Percentiles rank a stretch among this genome's conserved stretches.
Evolutionary conservation across 108 stramenopile species (phyloP).

Genomic region (Aurantiochytrium sp.): DNA sequence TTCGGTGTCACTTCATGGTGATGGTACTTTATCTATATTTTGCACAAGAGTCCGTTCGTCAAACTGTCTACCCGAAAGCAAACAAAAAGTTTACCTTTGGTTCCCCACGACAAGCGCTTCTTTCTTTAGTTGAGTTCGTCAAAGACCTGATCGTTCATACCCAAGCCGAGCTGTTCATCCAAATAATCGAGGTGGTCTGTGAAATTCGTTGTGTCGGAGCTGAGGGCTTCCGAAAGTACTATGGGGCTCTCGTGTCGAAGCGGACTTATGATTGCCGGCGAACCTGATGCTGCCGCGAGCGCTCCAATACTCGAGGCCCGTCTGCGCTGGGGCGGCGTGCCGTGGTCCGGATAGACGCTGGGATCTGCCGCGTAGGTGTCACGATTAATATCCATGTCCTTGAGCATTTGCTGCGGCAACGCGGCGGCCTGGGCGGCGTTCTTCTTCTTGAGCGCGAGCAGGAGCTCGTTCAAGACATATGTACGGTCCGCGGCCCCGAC

Average conservation of each 20-base stretch:
- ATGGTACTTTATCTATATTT: no score
- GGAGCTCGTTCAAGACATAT: background rate
- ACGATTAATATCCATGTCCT: background rate
- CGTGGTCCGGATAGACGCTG: background rate
- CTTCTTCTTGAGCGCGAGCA: background rate
- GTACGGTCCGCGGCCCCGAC: background rate
- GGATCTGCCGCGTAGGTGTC: background rate
- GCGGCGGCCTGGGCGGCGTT: background rate
- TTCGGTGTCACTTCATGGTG: no score
- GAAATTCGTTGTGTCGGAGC: background rate
- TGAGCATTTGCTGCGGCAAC: background rate
- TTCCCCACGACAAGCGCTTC: no score
- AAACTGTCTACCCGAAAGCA: no score
- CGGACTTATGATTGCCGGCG: background rate
- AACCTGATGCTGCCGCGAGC: background rate
- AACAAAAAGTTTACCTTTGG: no score
- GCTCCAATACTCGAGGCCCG: background rate
- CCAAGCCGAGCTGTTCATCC: no score
- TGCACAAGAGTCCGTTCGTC: no score
- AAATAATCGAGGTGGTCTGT: no score
- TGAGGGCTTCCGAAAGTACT: background rate
- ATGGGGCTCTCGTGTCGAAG: background rate
- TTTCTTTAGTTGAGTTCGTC: no score
- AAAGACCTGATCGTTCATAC: no score
- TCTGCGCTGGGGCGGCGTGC: background rate